Base-by-base conservation (phyloP, 202 grass and related monocot species). In the Eragrostis tef region DNA sequence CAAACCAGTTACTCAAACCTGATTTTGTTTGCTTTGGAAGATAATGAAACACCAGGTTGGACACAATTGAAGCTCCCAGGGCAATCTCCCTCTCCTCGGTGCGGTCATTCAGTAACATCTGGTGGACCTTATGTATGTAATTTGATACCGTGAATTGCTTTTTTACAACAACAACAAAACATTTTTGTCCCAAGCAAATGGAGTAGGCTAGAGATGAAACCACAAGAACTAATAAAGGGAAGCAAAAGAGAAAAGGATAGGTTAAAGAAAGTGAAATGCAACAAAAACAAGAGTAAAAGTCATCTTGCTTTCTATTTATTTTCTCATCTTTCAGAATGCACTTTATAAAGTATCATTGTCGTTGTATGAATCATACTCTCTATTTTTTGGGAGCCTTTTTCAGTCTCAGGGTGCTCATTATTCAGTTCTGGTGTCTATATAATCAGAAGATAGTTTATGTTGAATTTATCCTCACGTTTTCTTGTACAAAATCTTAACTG, bases 61-160 rank as follows among this genome's bases (percentile, higher is more conserved):
- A 94, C 95, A 78, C 95, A 98, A 70, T 67, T 98, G 77, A 98
- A 88, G 82, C 95, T 94, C 59, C 95, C 95, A 22, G 92, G 95
- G 46, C 95, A 98, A 86, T 77, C 85, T 20, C 92, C 95, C 26
- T 81, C 95, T 57, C 74, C 95, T 54, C 74, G 95, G 59, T 98
- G 90, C 51, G 95, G 95, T 51, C 95, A 98, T 89, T 93, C 92
- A 68, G 76, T 98, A 77, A 93, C 92, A 62, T 98, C 92, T 78
- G 90, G 88, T 86, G 95, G 95, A 68, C 92, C 91, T 77, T 93
- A 98, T 93, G 92, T 98, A 94, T 84, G 84, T 83, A 67, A 83
- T 81, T 85, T 89, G 16, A 67, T 77, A 45, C 27, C 16, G 51
- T 65, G 45, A 52, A 44, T 44, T 54, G 67, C 13, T 24, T 59